Conservation (phyloP, 768 basidiomycete species). For the Termitomyces sp. region DNA sequence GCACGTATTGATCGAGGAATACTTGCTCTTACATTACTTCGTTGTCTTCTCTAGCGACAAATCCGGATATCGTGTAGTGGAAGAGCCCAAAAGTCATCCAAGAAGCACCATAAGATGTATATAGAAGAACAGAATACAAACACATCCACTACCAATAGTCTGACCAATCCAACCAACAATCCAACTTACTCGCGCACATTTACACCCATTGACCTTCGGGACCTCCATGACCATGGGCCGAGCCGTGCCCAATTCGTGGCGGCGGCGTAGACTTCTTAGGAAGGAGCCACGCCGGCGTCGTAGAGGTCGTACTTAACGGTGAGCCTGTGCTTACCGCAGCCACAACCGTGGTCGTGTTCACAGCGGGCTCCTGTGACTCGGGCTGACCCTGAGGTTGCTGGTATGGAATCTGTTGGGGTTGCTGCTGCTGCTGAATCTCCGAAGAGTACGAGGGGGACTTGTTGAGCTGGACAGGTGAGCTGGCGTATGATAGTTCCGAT, state of each 20-base stretch:
- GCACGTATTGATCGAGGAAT: no score
- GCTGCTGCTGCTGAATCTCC: constrained; percentile 10
- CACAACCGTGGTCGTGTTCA: neutral
- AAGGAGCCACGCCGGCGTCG: constrained; percentile 43
- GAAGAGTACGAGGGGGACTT: constrained; percentile 6
- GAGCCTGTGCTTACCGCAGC: neutral
- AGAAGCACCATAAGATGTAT: neutral
- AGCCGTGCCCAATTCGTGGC: constrained; percentile 5
- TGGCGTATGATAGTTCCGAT: constrained; percentile 9
- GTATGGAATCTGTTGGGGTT: neutral
- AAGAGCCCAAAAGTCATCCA: no score
- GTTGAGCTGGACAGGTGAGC: neutral
- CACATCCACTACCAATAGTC: neutral
- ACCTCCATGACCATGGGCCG: constrained; percentile 2
- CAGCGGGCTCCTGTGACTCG: neutral
- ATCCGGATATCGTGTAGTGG: no score
- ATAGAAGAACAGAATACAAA: neutral
- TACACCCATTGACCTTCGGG: neutral
- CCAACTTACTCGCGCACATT: no score
- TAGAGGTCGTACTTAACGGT: neutral
- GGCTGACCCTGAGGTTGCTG: neutral
- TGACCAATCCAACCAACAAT: no score
- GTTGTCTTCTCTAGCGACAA: no score
- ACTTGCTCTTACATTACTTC: no score
- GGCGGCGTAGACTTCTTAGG: constrained; percentile 33